phyloP scores from a whole-genome alignment of 2,329 filamentous ascomycete species.

The Calonectria honghensis region DNA sequence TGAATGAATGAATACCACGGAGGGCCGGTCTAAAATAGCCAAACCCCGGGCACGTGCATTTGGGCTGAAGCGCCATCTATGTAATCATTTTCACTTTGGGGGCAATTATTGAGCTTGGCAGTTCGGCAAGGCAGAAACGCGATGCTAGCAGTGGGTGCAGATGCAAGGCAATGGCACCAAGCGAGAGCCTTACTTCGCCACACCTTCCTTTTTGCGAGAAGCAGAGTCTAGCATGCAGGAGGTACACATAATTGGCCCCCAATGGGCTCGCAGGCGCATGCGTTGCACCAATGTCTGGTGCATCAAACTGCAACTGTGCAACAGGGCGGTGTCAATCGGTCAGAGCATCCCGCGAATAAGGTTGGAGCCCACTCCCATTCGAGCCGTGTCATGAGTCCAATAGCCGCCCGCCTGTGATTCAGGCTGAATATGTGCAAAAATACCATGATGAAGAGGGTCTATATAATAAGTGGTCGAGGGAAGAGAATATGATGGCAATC shows the following conservation, averaged over 20 bases:
- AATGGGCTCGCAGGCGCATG: background rate
- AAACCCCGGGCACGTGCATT: background rate
- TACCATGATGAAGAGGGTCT: background rate
- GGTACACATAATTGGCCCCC: background rate
- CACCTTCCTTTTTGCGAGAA: conserved; percentile 1
- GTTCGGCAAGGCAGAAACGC: background rate
- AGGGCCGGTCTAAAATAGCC: background rate
- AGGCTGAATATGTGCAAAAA: background rate
- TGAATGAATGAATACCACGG: background rate
- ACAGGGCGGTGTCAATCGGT: background rate
- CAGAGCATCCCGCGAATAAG: conserved; percentile 2
- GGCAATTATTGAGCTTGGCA: background rate
- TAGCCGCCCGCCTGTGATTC: too few species aligned
- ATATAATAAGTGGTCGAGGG: background rate
- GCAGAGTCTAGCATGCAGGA: background rate
- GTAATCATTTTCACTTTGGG: background rate
- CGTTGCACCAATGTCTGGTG: background rate
- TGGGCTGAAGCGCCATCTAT: conserved; percentile 3
- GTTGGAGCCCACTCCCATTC: conserved; percentile 1
- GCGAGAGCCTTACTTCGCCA: background rate
- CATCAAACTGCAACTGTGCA: background rate
- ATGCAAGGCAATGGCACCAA: conserved; percentile 4
- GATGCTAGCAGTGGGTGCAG: background rate
- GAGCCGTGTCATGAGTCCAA: background rate
- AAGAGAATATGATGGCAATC: background rate